Evolutionary conservation across 768 basidiomycete species (phyloP), one percentile per base, ranked within the genome.

Genomic region (Botryobasidium botryosum): DNA sequence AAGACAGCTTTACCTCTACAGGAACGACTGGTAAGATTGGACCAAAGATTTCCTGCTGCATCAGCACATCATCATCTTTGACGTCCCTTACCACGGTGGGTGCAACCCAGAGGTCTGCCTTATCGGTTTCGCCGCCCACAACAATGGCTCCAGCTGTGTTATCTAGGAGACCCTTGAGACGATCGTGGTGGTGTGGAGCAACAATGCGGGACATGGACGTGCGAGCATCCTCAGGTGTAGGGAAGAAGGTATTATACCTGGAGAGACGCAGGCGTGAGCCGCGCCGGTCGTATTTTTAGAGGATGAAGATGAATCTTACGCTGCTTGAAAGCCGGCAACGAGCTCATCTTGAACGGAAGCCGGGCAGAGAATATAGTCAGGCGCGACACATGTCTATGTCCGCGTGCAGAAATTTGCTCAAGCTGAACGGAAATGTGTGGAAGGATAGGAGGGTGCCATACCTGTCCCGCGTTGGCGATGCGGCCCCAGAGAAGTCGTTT

Each of bases 81-180:
- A 79, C 72, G 45, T 74, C 64, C 38, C 61, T 67, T 1, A 85
- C 64, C 12, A 84, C 55, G 0, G 74, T 80, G 0, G 75, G 70
- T 44, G 74, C 73, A 5, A 85, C 64, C 20, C 65, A 69, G 26
- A 60, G 59, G 35, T 60, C 66, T 5, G 44, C 49, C 3, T 61
- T 62, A 24, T 69, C 60, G n/a, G 55, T 51, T 50, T 64, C 47
- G 10, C 71, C 71, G 2, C 79, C 78, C 1, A 71, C 32, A 1
- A 75, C 70, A 35, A 77, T 57, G 31, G 65, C 57, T 0, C 79
- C 81, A 35, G 69, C 64, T 0, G 78, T 81, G 15, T 61, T 55
- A 5, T 62, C 59, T 21, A 85, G 55, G 3, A 82, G 51, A 5
- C 61, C 60, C 32, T 57, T 64, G 12, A 85, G 54, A 5, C 80